Evolutionary conservation across 2,329 filamentous ascomycete species (phyloP).

Genomic region (Pseudocercospora macadamiae): DNA sequence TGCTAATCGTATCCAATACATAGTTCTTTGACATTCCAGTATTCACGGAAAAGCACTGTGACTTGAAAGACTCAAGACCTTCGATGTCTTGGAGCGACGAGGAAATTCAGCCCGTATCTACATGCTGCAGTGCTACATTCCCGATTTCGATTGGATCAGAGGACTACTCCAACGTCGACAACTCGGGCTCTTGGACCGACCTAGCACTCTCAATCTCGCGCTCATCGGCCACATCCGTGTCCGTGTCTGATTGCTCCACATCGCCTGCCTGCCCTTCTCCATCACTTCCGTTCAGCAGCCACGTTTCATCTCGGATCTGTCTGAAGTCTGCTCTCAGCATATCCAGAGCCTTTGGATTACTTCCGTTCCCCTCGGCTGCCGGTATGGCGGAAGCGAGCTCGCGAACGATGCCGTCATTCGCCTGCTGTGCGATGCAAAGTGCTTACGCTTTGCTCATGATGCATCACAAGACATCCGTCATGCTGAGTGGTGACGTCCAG

Average conservation of each 20-base stretch:
- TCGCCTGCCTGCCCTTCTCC: background rate
- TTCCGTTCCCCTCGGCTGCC: background rate
- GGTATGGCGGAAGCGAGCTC: background rate
- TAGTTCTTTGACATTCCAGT: background rate
- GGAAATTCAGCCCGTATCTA: background rate
- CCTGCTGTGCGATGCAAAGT: background rate
- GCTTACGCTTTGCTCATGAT: background rate
- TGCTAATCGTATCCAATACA: background rate
- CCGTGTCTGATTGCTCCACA: background rate
- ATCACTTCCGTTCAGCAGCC: background rate
- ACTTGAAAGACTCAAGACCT: background rate
- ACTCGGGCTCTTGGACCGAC: background rate
- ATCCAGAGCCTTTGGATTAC: background rate
- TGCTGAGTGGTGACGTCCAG: background rate
- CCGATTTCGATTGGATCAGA: background rate
- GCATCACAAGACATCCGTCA: background rate
- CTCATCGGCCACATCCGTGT: background rate
- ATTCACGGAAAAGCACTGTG: background rate
- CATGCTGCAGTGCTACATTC: background rate
- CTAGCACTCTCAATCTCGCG: background rate
- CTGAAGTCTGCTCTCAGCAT: background rate
- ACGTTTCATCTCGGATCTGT: background rate
- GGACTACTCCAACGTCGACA: background rate
- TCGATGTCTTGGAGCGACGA: background rate
- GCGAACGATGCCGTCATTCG: background rate